These are phyloP conservation scores for Symbiodinium natans DNA, from an alignment of 73 alveolate species.

Conservation along the genomic window DNA sequence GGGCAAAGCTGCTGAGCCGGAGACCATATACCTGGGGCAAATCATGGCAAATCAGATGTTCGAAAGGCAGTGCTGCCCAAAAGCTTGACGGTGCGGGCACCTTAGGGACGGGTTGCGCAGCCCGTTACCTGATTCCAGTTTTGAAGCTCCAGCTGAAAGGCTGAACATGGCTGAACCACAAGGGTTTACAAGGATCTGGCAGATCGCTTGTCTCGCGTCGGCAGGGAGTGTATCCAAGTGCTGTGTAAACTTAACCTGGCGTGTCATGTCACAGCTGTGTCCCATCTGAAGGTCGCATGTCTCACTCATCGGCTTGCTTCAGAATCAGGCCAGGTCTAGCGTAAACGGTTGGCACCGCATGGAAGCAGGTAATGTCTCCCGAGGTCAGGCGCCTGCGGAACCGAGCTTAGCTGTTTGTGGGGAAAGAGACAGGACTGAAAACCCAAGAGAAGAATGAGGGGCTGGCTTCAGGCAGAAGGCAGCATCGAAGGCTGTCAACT, in stretches of 20 bases:
- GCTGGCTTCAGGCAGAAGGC: conserved; percentile 45
- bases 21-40: conserved; percentile 76
- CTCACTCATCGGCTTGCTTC: neutral
- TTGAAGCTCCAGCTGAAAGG: neutral
- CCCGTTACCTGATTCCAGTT: conserved; percentile 25
- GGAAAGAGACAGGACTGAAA: too few species aligned
- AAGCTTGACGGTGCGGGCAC: neutral
- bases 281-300: neutral
- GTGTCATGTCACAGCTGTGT: neutral
- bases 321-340: neutral
- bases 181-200: neutral
- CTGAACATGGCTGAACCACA: neutral
- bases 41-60: too few species aligned
- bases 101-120: conserved; percentile 56
- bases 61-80: too few species aligned
- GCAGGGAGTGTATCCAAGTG: conserved; percentile 90
- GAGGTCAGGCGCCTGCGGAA: conserved; percentile 54
- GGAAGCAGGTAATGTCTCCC: conserved; percentile 91
- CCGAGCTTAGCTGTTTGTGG: too few species aligned
- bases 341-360: conserved; percentile 96
- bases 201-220: conserved; percentile 36
- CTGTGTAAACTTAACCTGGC: conserved; percentile 86
- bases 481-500: conserved; percentile 91
- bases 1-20: conserved; percentile 79
- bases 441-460: neutral